A percentile compares a stretch with the other conserved stretches of the same genome.
Evolutionary conservation across 2,329 filamentous ascomycete genomes (phyloP).

Genomic region (Aspergillus viridinutans): DNA sequence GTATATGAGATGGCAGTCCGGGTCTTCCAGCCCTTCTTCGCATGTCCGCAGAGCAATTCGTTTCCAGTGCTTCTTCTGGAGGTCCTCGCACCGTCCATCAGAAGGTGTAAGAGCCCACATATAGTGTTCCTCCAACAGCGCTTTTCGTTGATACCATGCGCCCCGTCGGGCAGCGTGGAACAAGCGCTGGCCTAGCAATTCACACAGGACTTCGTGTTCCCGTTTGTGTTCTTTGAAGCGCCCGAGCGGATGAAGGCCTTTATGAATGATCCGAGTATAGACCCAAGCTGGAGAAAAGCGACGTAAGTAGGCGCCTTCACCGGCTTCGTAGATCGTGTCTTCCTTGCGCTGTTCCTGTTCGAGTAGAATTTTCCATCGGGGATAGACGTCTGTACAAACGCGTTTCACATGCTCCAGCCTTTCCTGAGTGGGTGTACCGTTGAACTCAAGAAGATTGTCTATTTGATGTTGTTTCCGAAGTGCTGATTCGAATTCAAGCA

Average conservation of each 20-base stretch:
- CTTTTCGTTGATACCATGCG: slow-evolving; percentile 93
- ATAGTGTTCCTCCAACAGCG: slow-evolving; percentile 91
- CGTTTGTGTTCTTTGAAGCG: slow-evolving; percentile 74
- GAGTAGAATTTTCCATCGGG: slow-evolving; percentile 73
- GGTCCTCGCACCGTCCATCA: slow-evolving; percentile 49
- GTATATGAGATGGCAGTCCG: slow-evolving; percentile 83
- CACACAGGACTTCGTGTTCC: slow-evolving; percentile 69
- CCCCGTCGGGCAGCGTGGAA: slow-evolving; percentile 84
- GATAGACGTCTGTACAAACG: slow-evolving; percentile 69
- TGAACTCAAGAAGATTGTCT: slow-evolving; percentile 77
- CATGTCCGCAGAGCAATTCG: slow-evolving; percentile 72
- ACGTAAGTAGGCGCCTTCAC: slow-evolving; percentile 83
- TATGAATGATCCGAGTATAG: slow-evolving; percentile 89
- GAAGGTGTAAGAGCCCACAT: slow-evolving; percentile 62
- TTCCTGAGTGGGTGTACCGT: slow-evolving; percentile 62
- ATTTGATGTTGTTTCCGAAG: slow-evolving; percentile 76
- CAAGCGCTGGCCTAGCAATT: slow-evolving; percentile 73
- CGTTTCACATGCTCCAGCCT: slow-evolving; percentile 65
- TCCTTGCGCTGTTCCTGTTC: slow-evolving; percentile 74
- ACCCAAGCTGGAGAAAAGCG: slow-evolving; percentile 89
- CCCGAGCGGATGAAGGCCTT: slow-evolving; percentile 72
- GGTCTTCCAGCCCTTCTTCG: slow-evolving; percentile 80
- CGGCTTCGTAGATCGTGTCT: slow-evolving; percentile 68
- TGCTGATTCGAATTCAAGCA: slow-evolving; percentile 87
- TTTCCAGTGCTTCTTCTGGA: slow-evolving; percentile 79